Conservation (phyloP, 108 stramenopile genomes). For the Cyclotella choctawhatcheeana region DNA sequence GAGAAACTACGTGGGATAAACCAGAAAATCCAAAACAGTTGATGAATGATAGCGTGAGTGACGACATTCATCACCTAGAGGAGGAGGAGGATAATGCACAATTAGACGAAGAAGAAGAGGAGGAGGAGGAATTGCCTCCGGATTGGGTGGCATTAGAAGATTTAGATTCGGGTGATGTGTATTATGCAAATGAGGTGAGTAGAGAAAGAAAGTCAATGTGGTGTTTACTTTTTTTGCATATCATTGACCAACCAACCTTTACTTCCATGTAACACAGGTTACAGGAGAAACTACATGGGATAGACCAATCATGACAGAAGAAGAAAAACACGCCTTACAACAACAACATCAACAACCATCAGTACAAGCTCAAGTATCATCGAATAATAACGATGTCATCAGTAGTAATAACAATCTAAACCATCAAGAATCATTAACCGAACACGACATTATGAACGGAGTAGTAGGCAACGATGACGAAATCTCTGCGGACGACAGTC, state of each 20-base stretch:
- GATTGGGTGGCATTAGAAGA: constrained; percentile 72
- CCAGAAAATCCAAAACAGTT: constrained; percentile 1
- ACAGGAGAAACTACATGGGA: constrained; percentile 19
- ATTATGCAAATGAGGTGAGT: constrained; percentile 43
- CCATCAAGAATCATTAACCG: constrained; percentile 5
- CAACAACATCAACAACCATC: neutral
- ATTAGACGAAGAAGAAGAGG: neutral
- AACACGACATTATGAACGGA: neutral
- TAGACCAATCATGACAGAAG: neutral
- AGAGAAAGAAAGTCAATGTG: constrained; percentile 37
- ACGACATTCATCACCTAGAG: neutral
- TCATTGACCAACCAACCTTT: neutral
- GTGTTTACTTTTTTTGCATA: too few relatives aligned
- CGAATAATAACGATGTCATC: neutral
- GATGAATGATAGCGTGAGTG: neutral
- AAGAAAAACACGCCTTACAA: neutral
- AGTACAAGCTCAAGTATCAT: neutral
- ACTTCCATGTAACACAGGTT: neutral
- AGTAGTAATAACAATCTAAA: neutral
- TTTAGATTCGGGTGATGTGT: constrained; percentile 52
- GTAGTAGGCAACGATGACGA: neutral
- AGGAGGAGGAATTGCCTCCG: neutral
- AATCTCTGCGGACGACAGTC: neutral
- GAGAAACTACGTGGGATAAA: constrained; percentile 62
- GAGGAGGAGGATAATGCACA: neutral